phyloP scores from a whole-genome alignment of 23 red algal genomes.

The Agarophyton chilense region DNA sequence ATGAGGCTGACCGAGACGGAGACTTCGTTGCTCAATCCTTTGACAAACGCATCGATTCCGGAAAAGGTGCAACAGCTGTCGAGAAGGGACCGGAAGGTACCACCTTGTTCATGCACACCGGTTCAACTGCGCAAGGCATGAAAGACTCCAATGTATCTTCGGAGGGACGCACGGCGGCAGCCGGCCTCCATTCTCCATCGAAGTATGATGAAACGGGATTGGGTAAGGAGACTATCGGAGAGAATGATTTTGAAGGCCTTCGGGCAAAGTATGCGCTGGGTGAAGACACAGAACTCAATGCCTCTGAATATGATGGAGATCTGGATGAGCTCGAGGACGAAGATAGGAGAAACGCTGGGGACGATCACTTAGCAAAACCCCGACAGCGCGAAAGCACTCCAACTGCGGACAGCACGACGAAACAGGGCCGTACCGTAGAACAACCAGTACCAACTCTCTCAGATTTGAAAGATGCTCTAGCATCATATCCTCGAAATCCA shows the following conservation, averaged over 20 bases:
- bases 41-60: neutral
- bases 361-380: neutral
- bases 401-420: neutral
- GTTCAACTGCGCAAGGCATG: conserved; percentile 3
- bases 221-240: neutral
- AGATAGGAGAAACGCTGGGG: neutral
- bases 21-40: neutral
- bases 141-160: neutral
- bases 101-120: neutral
- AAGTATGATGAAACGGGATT: neutral
- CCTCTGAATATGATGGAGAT: neutral
- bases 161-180: neutral
- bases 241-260: neutral
- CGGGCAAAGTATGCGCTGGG: neutral
- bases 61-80: neutral
- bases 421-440: neutral
- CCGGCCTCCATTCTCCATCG: neutral
- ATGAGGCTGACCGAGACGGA: neutral
- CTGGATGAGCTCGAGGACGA: neutral
- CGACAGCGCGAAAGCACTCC: neutral
- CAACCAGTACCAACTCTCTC: neutral
- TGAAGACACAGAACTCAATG: neutral
- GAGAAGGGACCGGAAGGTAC: neutral
- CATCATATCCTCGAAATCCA: conserved; percentile 50
- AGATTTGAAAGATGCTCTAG: conserved; percentile 34